phyloP scores from a whole-genome alignment of 495 filamentous ascomycete species.

The Aspergillus campestris region DNA sequence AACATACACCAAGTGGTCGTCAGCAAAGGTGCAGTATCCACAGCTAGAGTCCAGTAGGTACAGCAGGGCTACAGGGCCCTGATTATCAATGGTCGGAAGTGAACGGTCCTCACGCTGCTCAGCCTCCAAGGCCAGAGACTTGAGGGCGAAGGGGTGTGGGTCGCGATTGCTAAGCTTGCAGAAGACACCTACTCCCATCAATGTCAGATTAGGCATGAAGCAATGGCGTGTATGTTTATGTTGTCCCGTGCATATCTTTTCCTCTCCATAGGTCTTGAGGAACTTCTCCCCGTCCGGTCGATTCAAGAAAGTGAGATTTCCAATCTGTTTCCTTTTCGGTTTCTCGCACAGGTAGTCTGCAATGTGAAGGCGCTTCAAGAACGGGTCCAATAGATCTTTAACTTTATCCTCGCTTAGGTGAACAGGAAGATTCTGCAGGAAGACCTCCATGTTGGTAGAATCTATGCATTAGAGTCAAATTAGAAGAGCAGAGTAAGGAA shows the following conservation, averaged over 20 bases:
- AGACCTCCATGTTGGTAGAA: conserved; percentile 31
- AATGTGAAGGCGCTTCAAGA: conserved; percentile 23
- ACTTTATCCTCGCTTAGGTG: conserved; percentile 24
- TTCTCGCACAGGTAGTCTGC: conserved; percentile 28
- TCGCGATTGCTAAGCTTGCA: conserved; percentile 34
- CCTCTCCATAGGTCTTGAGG: conserved; percentile 21
- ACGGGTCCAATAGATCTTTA: conserved; percentile 23
- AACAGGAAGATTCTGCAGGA: conserved; percentile 26
- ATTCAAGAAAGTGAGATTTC: conserved; percentile 28
- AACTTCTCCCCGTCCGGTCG: conserved; percentile 22
- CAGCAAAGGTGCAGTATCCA: conserved; percentile 40
- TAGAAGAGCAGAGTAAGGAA: no score
- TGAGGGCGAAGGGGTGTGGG: conserved; percentile 29
- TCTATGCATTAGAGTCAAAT: no score
- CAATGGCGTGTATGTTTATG: not conserved
- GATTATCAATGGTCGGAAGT: not conserved
- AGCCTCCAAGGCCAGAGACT: conserved; percentile 18
- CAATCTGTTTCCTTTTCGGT: conserved; percentile 18
- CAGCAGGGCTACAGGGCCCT: conserved; percentile 13
- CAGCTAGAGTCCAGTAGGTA: conserved; percentile 28
- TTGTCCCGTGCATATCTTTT: not conserved
- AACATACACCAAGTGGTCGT: conserved; percentile 32
- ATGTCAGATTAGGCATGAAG: conserved; percentile 20
- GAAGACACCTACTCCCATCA: conserved; percentile 27
- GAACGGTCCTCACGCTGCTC: conserved; percentile 3